Evolutionary conservation across 2,329 filamentous ascomycete species (phyloP).

Genomic region (Gyromitra esculenta): DNA sequence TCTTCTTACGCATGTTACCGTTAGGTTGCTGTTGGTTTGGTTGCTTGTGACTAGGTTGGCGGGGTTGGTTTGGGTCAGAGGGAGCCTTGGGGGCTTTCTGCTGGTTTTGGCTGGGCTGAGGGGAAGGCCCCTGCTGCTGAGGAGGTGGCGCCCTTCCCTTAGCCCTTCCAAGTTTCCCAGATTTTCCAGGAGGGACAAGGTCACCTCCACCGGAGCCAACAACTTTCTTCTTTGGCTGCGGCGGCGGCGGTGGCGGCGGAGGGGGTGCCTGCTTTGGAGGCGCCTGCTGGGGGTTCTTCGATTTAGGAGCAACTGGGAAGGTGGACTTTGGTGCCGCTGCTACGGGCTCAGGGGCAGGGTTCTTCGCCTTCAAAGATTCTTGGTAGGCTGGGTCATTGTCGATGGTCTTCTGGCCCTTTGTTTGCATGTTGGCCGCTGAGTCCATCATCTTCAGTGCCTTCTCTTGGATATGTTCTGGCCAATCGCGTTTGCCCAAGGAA

Average conservation of each 20-base stretch:
- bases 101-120: constrained; percentile 35
- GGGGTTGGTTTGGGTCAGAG: constrained; percentile 9
- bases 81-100: constrained; percentile 23
- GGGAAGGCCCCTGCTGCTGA: constrained; percentile 11
- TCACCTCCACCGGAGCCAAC: constrained; percentile 32
- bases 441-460: constrained; percentile 55
- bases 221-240: constrained; percentile 35
- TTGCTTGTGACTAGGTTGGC: constrained; percentile 16
- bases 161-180: constrained; percentile 34
- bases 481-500: constrained; percentile 37
- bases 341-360: constrained; percentile 17
- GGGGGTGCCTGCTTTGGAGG: constrained; percentile 29
- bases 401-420: constrained; percentile 50
- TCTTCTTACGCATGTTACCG: constrained; percentile 1
- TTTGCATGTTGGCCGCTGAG: constrained; percentile 50
- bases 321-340: constrained; percentile 17
- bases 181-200: constrained; percentile 32
- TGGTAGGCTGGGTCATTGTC: constrained; percentile 49
- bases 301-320: constrained; percentile 37
- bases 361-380: constrained; percentile 41
- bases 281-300: constrained; percentile 16
- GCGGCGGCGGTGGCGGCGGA: neutral
- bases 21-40: constrained; percentile 21
- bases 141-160: constrained; percentile 30
- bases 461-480: constrained; percentile 53